Conservation (phyloP, 2,329 filamentous ascomycete species). For the Trichoderma endophyticum region DNA sequence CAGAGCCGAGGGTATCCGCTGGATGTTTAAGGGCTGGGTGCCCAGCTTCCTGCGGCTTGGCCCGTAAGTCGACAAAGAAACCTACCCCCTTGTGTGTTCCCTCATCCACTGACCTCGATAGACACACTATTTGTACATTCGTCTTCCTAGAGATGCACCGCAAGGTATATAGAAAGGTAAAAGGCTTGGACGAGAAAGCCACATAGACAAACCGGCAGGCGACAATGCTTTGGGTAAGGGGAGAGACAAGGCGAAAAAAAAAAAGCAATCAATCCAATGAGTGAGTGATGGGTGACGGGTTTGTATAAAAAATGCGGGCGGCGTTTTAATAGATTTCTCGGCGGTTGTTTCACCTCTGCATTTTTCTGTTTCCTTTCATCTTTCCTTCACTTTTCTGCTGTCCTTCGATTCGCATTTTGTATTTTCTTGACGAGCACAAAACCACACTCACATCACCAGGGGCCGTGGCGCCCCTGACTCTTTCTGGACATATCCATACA, state of each 20-base stretch:
- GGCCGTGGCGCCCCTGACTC: background rate
- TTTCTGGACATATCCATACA: background rate
- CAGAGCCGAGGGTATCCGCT: conserved; percentile 66
- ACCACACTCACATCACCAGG: background rate
- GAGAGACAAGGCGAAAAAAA: background rate
- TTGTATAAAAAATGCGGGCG: conserved; percentile 22
- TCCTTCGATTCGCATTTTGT: background rate
- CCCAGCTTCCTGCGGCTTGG: conserved; percentile 67
- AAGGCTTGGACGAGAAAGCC: conserved; percentile 34
- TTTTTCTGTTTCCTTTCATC: background rate
- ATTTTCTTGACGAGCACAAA: background rate
- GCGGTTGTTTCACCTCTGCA: conserved; percentile 10
- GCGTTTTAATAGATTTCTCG: conserved; percentile 23
- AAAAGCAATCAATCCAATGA: background rate
- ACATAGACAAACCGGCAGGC: background rate
- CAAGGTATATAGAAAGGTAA: conserved; percentile 63
- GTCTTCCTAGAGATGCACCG: conserved; percentile 85
- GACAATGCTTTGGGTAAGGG: background rate
- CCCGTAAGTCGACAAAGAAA: conserved; percentile 46
- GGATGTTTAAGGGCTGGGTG: conserved; percentile 90
- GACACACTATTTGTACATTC: conserved; percentile 83
- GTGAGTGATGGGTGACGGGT: background rate
- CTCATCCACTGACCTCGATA: conserved; percentile 25
- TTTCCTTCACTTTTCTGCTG: background rate
- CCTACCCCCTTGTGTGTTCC: no score